phyloP scores from a whole-genome alignment of 768 basidiomycete species.

The Daedaleopsis sinensis region DNA sequence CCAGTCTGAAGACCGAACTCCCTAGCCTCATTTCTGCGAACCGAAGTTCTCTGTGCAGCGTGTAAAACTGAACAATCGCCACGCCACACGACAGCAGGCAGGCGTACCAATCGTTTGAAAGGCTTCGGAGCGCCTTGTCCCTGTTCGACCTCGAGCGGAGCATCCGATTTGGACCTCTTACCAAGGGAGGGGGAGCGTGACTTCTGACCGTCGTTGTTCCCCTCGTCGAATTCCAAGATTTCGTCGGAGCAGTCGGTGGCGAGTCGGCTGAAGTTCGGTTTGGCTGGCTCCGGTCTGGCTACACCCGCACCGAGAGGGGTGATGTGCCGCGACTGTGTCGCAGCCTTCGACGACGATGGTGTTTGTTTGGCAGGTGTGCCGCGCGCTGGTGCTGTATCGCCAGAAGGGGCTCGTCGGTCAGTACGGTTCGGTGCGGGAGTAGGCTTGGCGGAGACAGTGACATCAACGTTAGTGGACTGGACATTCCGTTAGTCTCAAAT shows the following conservation, averaged over 20 bases:
- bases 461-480: conserved; percentile 30
- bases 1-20: neutral
- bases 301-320: neutral
- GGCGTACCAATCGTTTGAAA: conserved; percentile 21
- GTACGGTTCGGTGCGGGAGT: conserved; percentile 17
- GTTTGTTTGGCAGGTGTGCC: neutral
- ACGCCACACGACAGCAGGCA: no score
- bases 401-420: neutral
- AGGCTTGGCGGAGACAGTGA: conserved; percentile 15
- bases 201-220: neutral
- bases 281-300: neutral
- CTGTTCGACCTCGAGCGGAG: neutral
- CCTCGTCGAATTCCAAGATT: conserved; percentile 28
- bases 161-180: conserved; percentile 14
- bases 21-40: conserved; percentile 9
- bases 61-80: neutral
- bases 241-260: conserved; percentile 31
- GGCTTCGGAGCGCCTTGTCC: conserved; percentile 4
- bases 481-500: neutral
- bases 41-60: conserved; percentile 8
- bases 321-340: neutral
- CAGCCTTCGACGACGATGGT: neutral
- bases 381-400: neutral
- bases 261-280: conserved; percentile 25
- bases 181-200: conserved; percentile 12